phyloP scores from a whole-genome alignment of 805 yeast genomes.

The Saccharomycopsis oosterbeekiorum region DNA sequence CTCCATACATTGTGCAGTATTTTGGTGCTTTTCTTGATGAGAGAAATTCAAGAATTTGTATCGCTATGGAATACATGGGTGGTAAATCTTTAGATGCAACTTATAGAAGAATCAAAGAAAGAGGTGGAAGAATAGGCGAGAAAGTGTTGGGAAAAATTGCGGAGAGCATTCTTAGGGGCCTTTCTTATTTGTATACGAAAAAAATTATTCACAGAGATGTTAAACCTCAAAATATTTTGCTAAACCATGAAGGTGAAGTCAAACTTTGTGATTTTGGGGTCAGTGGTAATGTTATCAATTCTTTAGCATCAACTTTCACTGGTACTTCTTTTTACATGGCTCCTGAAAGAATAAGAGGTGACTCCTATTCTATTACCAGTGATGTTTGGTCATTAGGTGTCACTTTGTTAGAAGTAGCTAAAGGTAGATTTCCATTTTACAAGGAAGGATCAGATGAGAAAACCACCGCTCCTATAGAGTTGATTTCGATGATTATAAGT shows the following conservation, averaged over 20 bases:
- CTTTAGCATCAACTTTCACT: constrained; percentile 91
- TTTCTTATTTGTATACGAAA: constrained; percentile 79
- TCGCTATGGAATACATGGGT: constrained; percentile 97
- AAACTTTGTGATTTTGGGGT: constrained; percentile 97
- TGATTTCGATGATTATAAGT: constrained; percentile 69
- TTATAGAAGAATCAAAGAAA: constrained; percentile 61
- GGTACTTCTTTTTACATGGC: constrained; percentile 99
- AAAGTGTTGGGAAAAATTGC: constrained; percentile 87
- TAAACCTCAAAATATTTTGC: constrained; percentile 85
- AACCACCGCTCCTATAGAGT: constrained; percentile 63
- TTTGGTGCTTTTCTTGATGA: constrained; percentile 86
- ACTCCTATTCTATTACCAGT: constrained; percentile 88
- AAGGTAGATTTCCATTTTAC: constrained; percentile 79
- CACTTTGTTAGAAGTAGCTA: constrained; percentile 86
- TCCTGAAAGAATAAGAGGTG: constrained; percentile 93
- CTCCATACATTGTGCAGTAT: constrained; percentile 80
- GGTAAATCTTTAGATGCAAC: constrained; percentile 86
- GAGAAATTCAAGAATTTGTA: constrained; percentile 70
- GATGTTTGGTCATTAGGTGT: constrained; percentile 97
- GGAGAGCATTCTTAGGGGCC: constrained; percentile 72
- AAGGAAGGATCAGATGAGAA: constrained; percentile 23
- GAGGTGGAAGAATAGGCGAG: constrained; percentile 86
- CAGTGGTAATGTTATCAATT: constrained; percentile 91
- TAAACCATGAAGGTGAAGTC: constrained; percentile 69
- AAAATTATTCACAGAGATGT: constrained; percentile 91